Conservation (phyloP, 1,284 basidiomycete species). For the Sporisorium reilianum region DNA sequence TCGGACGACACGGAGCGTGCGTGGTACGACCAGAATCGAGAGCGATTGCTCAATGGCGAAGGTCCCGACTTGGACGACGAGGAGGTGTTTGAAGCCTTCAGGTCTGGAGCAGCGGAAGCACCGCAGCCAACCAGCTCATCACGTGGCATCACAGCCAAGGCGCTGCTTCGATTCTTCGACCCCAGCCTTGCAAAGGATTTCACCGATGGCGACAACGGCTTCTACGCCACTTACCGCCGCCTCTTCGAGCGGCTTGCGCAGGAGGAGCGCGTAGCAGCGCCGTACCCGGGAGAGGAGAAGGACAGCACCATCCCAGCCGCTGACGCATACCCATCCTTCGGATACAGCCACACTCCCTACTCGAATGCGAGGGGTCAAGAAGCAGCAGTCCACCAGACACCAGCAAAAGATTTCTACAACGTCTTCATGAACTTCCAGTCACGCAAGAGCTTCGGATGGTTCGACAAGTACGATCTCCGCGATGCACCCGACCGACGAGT, state of each 20-base stretch:
- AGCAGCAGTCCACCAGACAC: slow-evolving; percentile 44
- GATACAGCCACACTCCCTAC: slow-evolving; percentile 82
- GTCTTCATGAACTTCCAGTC: slow-evolving; percentile 89
- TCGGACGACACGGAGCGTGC: slow-evolving; percentile 78
- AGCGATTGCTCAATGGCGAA: slow-evolving; percentile 73
- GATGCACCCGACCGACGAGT: slow-evolving; percentile 89
- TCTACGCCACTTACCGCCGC: slow-evolving; percentile 89
- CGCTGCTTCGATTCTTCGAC: slow-evolving; percentile 88
- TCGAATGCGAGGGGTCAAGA: slow-evolving; percentile 63
- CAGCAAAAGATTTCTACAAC: slow-evolving; percentile 78
- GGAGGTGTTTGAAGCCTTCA: slow-evolving; percentile 80
- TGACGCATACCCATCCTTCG: slow-evolving; percentile 79
- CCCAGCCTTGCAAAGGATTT: slow-evolving; percentile 77
- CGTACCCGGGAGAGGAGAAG: slow-evolving; percentile 70
- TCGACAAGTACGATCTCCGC: slow-evolving; percentile 82
- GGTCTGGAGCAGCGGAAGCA: slow-evolving; percentile 73
- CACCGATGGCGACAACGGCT: slow-evolving; percentile 74
- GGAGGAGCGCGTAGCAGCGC: slow-evolving; percentile 78
- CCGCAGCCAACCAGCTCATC: slow-evolving; percentile 76
- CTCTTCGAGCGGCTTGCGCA: slow-evolving; percentile 85
- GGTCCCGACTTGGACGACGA: slow-evolving; percentile 59
- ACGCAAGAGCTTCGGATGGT: slow-evolving; percentile 90
- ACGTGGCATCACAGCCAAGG: slow-evolving; percentile 82
- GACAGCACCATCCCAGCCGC: slow-evolving; percentile 57
- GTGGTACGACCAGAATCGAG: slow-evolving; percentile 96